Conservation (phyloP, 495 filamentous ascomycete species). For the Trichoderma reesei region DNA sequence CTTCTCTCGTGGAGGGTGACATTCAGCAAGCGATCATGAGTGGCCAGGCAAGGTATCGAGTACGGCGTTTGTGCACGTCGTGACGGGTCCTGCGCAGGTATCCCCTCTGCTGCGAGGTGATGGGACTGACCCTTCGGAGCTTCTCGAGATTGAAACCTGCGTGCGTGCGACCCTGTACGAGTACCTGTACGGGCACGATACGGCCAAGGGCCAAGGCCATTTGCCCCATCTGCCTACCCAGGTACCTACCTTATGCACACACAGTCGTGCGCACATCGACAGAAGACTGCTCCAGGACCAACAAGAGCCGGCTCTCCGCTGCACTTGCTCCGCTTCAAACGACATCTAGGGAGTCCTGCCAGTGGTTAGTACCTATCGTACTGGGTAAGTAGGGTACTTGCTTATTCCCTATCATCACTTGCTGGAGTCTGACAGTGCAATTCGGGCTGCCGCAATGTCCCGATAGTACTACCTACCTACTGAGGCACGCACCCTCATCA, state of each 20-base stretch:
- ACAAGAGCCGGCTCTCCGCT: neutral
- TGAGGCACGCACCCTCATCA: too few species aligned
- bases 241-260: too few species aligned
- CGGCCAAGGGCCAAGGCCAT: neutral
- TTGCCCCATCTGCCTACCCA: neutral
- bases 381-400: too few species aligned
- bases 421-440: neutral
- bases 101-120: neutral
- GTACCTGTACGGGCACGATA: neutral
- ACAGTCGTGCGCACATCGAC: neutral
- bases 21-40: neutral
- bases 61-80: neutral
- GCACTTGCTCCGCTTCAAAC: neutral
- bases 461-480: too few species aligned
- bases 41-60: neutral
- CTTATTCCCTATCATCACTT: neutral
- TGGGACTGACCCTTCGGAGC: neutral
- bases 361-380: too few species aligned
- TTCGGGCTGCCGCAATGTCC: neutral
- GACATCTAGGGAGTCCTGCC: too few species aligned
- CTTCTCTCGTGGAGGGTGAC: neutral
- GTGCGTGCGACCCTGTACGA: neutral
- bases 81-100: neutral
- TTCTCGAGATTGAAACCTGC: neutral
- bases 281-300: neutral